These are phyloP conservation scores for Haematococcus lacustris DNA, from an alignment of 139 green algal genomes.

Conservation along the genomic window DNA sequence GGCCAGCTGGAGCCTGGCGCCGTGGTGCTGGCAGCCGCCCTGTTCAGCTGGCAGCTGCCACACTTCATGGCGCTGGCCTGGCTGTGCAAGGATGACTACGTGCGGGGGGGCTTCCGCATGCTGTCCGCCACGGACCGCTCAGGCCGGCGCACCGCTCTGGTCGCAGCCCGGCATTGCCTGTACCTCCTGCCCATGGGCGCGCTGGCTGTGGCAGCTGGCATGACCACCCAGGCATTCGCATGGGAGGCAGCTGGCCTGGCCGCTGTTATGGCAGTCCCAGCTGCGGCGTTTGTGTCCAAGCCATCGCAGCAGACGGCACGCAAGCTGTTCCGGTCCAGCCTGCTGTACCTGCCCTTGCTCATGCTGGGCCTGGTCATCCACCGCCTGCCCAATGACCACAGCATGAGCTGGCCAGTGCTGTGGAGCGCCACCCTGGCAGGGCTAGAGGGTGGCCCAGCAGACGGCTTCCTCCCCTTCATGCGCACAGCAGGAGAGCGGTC, in stretches of 20 bases:
- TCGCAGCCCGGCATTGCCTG: slow-evolving; percentile 79
- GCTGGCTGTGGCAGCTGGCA: slow-evolving; percentile 21
- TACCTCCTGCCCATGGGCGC: slow-evolving; percentile 82
- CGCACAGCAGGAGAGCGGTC: slow-evolving; percentile 5
- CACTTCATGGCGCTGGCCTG: slow-evolving; percentile 97
- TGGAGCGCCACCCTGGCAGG: neutral
- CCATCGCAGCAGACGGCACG: slow-evolving; percentile 50
- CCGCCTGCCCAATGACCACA: slow-evolving; percentile 35
- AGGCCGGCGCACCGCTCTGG: slow-evolving; percentile 71
- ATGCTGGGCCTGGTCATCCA: slow-evolving; percentile 79
- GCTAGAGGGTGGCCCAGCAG: neutral
- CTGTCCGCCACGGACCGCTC: slow-evolving; percentile 76
- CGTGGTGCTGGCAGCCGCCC: slow-evolving; percentile 67
- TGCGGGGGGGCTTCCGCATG: slow-evolving; percentile 80
- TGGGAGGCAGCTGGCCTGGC: slow-evolving; percentile 50
- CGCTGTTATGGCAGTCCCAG: slow-evolving; percentile 50
- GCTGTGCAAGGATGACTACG: slow-evolving; percentile 87
- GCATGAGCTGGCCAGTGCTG: too few relatives aligned
- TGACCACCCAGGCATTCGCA: slow-evolving; percentile 68
- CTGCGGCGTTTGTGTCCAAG: slow-evolving; percentile 64
- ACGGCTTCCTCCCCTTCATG: neutral
- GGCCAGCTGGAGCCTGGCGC: slow-evolving; percentile 42
- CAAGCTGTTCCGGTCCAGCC: slow-evolving; percentile 74
- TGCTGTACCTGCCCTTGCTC: slow-evolving; percentile 88
- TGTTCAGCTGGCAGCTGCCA: slow-evolving; percentile 98